Evolutionary conservation across 805 yeast genomes (phyloP).

Genomic region (Soucietia sequanensis): DNA sequence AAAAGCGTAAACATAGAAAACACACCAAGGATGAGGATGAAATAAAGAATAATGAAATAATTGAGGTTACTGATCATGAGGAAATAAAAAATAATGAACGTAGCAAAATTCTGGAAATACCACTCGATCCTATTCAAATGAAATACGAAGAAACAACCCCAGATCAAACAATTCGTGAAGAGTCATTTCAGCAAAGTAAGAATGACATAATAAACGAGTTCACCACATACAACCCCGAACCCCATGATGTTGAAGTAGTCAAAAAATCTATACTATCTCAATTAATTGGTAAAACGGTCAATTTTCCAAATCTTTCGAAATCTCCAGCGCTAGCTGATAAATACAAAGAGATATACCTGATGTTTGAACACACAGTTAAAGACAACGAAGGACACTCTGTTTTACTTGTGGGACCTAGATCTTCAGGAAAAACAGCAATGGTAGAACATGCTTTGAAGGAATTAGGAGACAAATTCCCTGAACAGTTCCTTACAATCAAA

Average conservation of each 20-base stretch:
- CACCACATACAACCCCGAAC: background rate
- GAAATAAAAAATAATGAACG: too few species aligned
- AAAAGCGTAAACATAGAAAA: conserved; percentile 2
- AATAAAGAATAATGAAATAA: too few species aligned
- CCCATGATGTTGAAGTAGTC: conserved; percentile 13
- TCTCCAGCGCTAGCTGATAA: conserved; percentile 24
- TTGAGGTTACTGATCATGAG: too few species aligned
- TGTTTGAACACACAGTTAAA: conserved; percentile 63
- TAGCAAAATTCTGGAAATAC: too few species aligned
- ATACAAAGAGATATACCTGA: conserved; percentile 49
- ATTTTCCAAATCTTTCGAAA: conserved; percentile 15
- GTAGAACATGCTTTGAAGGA: conserved; percentile 55
- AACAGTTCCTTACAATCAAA: conserved; percentile 59
- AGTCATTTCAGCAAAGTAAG: conserved; percentile 1
- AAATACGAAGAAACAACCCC: too few species aligned
- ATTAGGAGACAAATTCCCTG: conserved; percentile 37
- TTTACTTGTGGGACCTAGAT: conserved; percentile 75
- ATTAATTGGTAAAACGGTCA: conserved; percentile 12
- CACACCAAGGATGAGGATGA: conserved; percentile 4
- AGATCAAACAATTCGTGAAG: background rate
- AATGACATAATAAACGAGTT: background rate
- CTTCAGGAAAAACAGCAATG: conserved; percentile 70
- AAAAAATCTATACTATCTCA: conserved; percentile 19
- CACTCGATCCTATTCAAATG: too few species aligned
- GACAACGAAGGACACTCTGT: conserved; percentile 80